Percentiles rank a stretch among this genome's conserved stretches.
phyloP scores from a whole-genome alignment of 768 basidiomycete genomes.

The Hygrocybe punicea region DNA sequence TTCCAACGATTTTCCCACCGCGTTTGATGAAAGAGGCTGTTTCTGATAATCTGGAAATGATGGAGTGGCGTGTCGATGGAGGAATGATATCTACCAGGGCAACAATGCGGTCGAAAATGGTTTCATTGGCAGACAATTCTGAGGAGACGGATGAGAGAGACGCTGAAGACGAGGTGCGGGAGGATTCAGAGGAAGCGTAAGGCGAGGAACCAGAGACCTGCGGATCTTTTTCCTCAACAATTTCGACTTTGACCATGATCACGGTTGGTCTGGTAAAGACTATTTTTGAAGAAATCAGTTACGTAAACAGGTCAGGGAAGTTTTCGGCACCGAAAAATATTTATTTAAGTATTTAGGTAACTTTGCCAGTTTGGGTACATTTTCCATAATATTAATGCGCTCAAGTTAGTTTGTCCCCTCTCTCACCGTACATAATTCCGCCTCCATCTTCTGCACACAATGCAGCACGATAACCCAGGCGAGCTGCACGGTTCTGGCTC shows the following conservation, averaged over 20 bases:
- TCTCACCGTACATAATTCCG: slow-evolving; percentile 13
- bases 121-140: slow-evolving; percentile 69
- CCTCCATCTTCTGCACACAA: slow-evolving; percentile 21
- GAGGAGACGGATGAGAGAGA: slow-evolving; percentile 82
- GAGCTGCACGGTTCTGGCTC: slow-evolving; percentile 21
- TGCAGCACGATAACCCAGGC: slow-evolving; percentile 35
- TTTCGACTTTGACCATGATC: slow-evolving; percentile 93
- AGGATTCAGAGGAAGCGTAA: slow-evolving; percentile 72
- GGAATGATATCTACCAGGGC: slow-evolving; percentile 97
- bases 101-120: slow-evolving; percentile 79
- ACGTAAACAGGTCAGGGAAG: slow-evolving; percentile 12
- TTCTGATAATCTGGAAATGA: slow-evolving; percentile 57
- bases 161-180: slow-evolving; percentile 63
- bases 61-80: slow-evolving; percentile 78
- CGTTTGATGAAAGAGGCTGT: slow-evolving; percentile 65
- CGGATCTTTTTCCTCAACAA: slow-evolving; percentile 76
- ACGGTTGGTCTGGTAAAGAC: too few species aligned
- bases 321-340: slow-evolving; percentile 8
- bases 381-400: slow-evolving; percentile 2
- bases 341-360: slow-evolving; percentile 6
- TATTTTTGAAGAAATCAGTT: too few species aligned
- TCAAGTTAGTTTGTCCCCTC: slow-evolving; percentile 21
- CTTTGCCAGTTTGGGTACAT: slow-evolving; percentile 17
- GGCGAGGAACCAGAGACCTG: slow-evolving; percentile 51
- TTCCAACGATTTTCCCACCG: slow-evolving; percentile 72